These are phyloP conservation scores for Zygosaccharomyces bailii DNA, from an alignment of 805 yeast genomes.

Conservation along the genomic window DNA sequence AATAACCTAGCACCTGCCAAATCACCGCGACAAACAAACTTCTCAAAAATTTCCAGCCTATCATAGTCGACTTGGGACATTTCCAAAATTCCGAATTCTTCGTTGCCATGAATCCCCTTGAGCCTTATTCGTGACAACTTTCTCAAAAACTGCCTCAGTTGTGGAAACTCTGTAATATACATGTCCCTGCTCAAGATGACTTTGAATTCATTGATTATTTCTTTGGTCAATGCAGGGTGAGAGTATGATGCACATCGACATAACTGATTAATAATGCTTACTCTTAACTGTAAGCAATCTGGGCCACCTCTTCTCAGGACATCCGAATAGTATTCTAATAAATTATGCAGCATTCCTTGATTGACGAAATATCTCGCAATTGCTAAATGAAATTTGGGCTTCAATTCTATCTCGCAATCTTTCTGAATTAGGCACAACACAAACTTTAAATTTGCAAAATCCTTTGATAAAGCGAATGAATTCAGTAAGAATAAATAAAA, in stretches of 20 bases:
- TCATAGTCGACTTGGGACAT: conserved; percentile 14
- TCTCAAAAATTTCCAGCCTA: conserved; percentile 12
- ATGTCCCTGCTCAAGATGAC: conserved; percentile 15
- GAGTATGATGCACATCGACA: conserved; percentile 22
- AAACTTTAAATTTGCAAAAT: conserved; percentile 15
- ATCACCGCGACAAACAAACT: conserved; percentile 10
- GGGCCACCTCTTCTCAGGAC: conserved; percentile 10
- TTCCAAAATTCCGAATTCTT: conserved; percentile 2
- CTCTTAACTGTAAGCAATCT: conserved; percentile 9
- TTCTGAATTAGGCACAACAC: conserved; percentile 13
- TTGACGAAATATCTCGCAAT: conserved; percentile 26
- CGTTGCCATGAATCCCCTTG: conserved; percentile 11
- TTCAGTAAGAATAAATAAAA: conserved; percentile 20
- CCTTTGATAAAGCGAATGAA: conserved; percentile 16
- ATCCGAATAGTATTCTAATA: conserved; percentile 20
- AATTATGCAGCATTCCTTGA: conserved; percentile 18
- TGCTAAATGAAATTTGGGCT: conserved; percentile 16
- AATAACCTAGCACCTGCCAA: conserved; percentile 15
- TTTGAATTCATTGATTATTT: conserved; percentile 25
- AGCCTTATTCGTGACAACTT: conserved; percentile 6
- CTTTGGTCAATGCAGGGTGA: conserved; percentile 23
- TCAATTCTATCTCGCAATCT: conserved; percentile 17
- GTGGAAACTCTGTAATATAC: conserved; percentile 16
- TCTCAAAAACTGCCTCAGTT: conserved; percentile 11
- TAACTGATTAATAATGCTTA: conserved; percentile 19